Base-by-base conservation (phyloP, 192 early-diverging fungal species). In the Umbelopsis ramanniana region DNA sequence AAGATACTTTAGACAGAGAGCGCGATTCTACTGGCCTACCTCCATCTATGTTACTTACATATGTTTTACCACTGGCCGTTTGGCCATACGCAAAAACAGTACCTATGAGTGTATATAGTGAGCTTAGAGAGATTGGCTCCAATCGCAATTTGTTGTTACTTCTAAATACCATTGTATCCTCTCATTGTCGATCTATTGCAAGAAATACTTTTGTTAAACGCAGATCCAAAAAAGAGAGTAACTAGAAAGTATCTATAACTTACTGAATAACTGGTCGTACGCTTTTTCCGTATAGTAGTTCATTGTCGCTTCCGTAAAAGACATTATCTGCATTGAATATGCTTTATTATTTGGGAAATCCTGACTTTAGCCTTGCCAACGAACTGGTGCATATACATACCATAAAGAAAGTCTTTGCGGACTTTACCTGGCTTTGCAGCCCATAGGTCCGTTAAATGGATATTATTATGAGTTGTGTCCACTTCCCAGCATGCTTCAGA, bases 61-160 rank as follows among this genome's bases (percentile, higher is more conserved):
- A 87, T 52, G 97, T 98, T 76, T 99, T 99, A 52, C 97, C 97
- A 10, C 92, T 93, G 8, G 95, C 92, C 10, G 97, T 99, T 79
- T 98, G 96, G 21, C 97, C 97, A 83, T 99, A 99, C 4, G 97
- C 96, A 86, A 99, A 99, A 4, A 99, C 94, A 4, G 96, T 97
- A 35, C 91, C 93, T 92, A 71, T 29, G 29, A 11, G 29, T 24
- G 33, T 43, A 46, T 50, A n/a, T 7, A 47, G n/a, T 43, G 17
- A 33, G 35, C 8, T 74, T 33, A 45, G 29, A 29, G 63, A 40
- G 35, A 4, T 21, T 52, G 4, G 4, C 17, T 50, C 23, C 46
- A 35, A 74, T 45, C 15, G 7, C 21, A 17, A 21, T 8, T n/a
- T 35, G 15, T 29, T 11, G 10, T 22, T 2, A 35, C 15, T 48